A percentile compares a stretch with the other conserved stretches of the same genome.
These are phyloP conservation scores for Anisodus acutangulus DNA, from an alignment of 257 asterid species.

Conservation along the genomic window DNA sequence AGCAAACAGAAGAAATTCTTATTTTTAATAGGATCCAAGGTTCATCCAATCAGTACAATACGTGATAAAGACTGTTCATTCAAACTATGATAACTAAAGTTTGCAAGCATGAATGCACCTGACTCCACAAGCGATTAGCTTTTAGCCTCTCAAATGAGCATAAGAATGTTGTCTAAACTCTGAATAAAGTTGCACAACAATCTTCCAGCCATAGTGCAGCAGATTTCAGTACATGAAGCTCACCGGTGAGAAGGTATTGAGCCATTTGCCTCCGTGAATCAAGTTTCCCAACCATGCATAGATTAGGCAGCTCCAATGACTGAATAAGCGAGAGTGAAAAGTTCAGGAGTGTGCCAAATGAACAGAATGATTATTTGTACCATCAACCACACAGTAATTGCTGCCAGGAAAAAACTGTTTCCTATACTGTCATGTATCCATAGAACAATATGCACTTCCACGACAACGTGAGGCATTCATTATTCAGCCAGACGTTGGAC, in stretches of 20 bases:
- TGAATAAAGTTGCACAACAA: slow-evolving; percentile 48
- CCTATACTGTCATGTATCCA: not conserved
- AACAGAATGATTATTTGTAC: slow-evolving; percentile 4
- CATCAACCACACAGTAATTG: not conserved
- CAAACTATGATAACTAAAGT: not conserved
- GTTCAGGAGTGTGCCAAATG: not conserved
- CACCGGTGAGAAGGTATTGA: slow-evolving; percentile 67
- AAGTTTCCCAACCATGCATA: slow-evolving; percentile 32
- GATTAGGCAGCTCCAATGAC: slow-evolving; percentile 41
- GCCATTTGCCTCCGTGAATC: slow-evolving; percentile 63
- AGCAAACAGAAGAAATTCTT: slow-evolving; percentile 2
- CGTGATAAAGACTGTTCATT: not conserved
- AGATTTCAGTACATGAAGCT: slow-evolving; percentile 70
- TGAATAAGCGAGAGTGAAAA: slow-evolving; percentile 24
- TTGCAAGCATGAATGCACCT: not conserved
- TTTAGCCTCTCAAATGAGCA: slow-evolving; percentile 12
- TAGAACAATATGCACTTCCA: slow-evolving; percentile 7
- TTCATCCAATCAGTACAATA: not conserved
- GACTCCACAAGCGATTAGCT: not conserved
- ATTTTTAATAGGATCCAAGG: slow-evolving; percentile 2
- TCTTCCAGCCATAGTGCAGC: slow-evolving; percentile 74
- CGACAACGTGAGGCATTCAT: not conserved
- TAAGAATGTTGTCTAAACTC: slow-evolving; percentile 14
- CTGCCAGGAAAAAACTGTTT: not conserved
- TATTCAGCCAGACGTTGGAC: not conserved